A percentile compares a stretch with the other conserved stretches of the same genome.
These are phyloP conservation scores for Botrytis hyacinthi DNA, from an alignment of 2,329 filamentous ascomycete species.

Conservation along the genomic window DNA sequence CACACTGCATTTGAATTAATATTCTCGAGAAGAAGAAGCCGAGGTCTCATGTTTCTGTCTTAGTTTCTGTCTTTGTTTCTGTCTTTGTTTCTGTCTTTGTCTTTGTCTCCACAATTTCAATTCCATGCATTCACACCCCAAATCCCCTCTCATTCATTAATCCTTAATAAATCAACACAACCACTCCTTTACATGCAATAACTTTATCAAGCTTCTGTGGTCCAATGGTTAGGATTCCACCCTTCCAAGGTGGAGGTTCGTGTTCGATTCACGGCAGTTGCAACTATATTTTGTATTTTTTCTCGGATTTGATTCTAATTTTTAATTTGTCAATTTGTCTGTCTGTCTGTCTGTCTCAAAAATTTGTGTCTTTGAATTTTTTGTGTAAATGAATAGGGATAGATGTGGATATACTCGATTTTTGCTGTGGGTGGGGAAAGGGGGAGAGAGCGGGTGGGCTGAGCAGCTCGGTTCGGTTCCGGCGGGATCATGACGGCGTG, in stretches of 20 bases:
- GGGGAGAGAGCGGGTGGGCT: neutral
- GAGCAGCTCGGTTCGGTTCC: neutral
- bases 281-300: neutral
- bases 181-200: fast-evolving
- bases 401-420: neutral
- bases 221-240: conserved; percentile 23
- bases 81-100: too few relatives aligned
- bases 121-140: too few relatives aligned
- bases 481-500: neutral
- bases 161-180: fast-evolving
- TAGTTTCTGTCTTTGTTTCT: too few relatives aligned
- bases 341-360: too few relatives aligned
- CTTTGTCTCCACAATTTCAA: too few relatives aligned
- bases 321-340: too few relatives aligned
- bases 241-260: conserved; percentile 23
- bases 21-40: too few relatives aligned
- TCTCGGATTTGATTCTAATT: too few relatives aligned
- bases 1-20: too few relatives aligned
- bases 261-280: conserved; percentile 21
- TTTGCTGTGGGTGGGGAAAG: neutral
- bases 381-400: neutral
- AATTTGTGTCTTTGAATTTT: too few relatives aligned
- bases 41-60: too few relatives aligned
- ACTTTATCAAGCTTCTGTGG: conserved; percentile 12
- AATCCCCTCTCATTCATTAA: fast-evolving